These are phyloP conservation scores for Vigna unguiculata DNA, from an alignment of 306 rosid genomes.

Conservation along the genomic window DNA sequence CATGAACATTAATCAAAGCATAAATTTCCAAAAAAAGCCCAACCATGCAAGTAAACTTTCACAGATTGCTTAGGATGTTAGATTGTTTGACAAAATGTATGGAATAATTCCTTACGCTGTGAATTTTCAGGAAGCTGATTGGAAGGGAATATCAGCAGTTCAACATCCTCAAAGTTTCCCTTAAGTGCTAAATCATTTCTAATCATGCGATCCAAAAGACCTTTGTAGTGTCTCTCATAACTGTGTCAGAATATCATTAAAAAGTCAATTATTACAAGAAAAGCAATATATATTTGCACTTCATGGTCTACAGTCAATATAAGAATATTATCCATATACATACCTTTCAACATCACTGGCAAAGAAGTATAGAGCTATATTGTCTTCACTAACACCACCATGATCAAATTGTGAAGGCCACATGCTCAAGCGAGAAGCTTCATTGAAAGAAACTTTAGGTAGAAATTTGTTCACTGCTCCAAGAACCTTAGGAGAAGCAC, in stretches of 20 bases:
- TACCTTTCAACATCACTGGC: slow-evolving; percentile 87
- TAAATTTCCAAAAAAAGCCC: slow-evolving; percentile 37
- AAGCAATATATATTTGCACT: slow-evolving; percentile 31
- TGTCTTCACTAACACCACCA: slow-evolving; percentile 77
- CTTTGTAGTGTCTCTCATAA: slow-evolving; percentile 79
- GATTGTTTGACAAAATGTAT: slow-evolving; percentile 38
- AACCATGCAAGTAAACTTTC: background rate
- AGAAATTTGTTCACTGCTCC: slow-evolving; percentile 72
- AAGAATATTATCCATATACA: slow-evolving; percentile 26
- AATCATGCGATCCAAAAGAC: slow-evolving; percentile 78
- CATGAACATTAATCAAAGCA: slow-evolving; percentile 36
- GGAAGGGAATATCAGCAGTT: slow-evolving; percentile 90
- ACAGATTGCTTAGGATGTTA: slow-evolving; percentile 21
- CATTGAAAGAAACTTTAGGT: slow-evolving; percentile 61
- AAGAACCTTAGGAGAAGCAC: slow-evolving; percentile 84
- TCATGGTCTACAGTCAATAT: slow-evolving; percentile 6
- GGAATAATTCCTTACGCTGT: slow-evolving; percentile 75
- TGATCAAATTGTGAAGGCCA: slow-evolving; percentile 94
- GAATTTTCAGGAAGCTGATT: slow-evolving; percentile 90
- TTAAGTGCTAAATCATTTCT: slow-evolving; percentile 87
- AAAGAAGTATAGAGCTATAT: slow-evolving; percentile 95
- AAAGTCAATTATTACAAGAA: slow-evolving; percentile 24
- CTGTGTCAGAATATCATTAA: slow-evolving; percentile 54
- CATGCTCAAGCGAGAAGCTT: slow-evolving; percentile 81
- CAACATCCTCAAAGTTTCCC: slow-evolving; percentile 79